A percentile compares a stretch with the other conserved stretches of the same genome.
Conservation (phyloP, 2,329 filamentous ascomycete species). For the Aplosporella prunicola region DNA sequence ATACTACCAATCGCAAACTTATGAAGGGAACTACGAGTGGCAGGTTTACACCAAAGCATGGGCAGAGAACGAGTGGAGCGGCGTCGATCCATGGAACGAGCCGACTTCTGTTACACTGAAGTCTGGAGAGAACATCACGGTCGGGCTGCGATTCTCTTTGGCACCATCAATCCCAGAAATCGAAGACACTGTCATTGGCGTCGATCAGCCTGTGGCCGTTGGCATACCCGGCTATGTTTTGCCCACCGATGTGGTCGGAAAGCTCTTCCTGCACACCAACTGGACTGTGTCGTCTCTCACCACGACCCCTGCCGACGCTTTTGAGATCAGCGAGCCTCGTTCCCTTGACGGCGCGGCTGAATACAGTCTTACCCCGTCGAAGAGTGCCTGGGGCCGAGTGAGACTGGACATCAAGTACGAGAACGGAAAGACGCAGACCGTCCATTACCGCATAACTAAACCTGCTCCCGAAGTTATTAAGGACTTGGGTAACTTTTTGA, state of each 20-base stretch:
- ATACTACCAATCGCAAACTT: conserved; percentile 45
- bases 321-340: conserved; percentile 23
- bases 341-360: conserved; percentile 16
- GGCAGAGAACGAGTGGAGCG: conserved; percentile 48
- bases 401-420: conserved; percentile 41
- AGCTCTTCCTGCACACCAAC: conserved; percentile 37
- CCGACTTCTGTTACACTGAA: conserved; percentile 39
- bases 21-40: conserved; percentile 54
- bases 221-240: conserved; percentile 49
- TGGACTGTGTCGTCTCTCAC: conserved; percentile 34
- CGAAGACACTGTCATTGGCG: conserved; percentile 36
- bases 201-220: conserved; percentile 40
- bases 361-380: conserved; percentile 37
- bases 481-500: conserved; percentile 45
- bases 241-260: conserved; percentile 37
- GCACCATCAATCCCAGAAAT: conserved; percentile 38
- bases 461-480: conserved; percentile 34
- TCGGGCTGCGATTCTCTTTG: conserved; percentile 45
- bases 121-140: conserved; percentile 37
- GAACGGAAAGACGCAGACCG: conserved; percentile 40
- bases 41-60: conserved; percentile 46
- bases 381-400: conserved; percentile 41
- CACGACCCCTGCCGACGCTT: conserved; percentile 27
- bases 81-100: conserved; percentile 44
- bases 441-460: conserved; percentile 50